These are phyloP conservation scores for Boletus tomentosulus DNA, from an alignment of 768 basidiomycete genomes.

Conservation along the genomic window DNA sequence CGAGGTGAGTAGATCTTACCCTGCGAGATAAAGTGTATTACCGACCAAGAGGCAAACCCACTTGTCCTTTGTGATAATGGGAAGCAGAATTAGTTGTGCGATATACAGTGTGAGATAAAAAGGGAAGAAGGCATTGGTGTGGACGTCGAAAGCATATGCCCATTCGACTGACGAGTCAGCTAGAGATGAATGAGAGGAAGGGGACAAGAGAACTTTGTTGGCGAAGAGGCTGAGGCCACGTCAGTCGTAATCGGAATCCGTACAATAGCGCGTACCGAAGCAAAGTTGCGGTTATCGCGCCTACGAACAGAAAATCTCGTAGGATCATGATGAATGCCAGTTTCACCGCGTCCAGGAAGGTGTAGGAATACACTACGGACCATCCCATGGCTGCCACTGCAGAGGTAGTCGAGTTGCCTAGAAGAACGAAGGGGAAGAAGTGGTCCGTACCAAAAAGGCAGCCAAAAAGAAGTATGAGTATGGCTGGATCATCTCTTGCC, in stretches of 20 bases:
- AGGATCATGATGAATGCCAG: constrained; percentile 80
- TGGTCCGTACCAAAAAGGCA: constrained; percentile 60
- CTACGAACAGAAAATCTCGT: constrained; percentile 82
- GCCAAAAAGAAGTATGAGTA: constrained; percentile 78
- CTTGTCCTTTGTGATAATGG: constrained; percentile 75
- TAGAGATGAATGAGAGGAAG: constrained; percentile 66
- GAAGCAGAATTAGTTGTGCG: constrained; percentile 81
- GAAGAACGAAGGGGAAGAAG: not conserved
- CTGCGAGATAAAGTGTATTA: constrained; percentile 74
- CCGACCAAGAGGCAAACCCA: constrained; percentile 96
- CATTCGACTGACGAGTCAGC: constrained; percentile 78
- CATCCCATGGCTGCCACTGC: constrained; percentile 80
- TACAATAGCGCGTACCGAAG: constrained; percentile 51
- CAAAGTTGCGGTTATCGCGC: constrained; percentile 67
- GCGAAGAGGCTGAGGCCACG: constrained; percentile 52
- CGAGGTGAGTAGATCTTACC: constrained; percentile 43
- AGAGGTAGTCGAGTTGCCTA: not conserved
- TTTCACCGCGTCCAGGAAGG: constrained; percentile 49
- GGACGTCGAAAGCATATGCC: constrained; percentile 96
- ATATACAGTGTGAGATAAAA: constrained; percentile 87
- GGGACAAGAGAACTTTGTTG: constrained; percentile 66
- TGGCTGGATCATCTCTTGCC: constrained; percentile 97
- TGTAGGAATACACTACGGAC: constrained; percentile 77
- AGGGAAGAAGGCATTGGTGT: constrained; percentile 96
- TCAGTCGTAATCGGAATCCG: constrained; percentile 13